Conservation (phyloP, 1,139 yeast genomes). For the Kodamaea ohmeri region DNA sequence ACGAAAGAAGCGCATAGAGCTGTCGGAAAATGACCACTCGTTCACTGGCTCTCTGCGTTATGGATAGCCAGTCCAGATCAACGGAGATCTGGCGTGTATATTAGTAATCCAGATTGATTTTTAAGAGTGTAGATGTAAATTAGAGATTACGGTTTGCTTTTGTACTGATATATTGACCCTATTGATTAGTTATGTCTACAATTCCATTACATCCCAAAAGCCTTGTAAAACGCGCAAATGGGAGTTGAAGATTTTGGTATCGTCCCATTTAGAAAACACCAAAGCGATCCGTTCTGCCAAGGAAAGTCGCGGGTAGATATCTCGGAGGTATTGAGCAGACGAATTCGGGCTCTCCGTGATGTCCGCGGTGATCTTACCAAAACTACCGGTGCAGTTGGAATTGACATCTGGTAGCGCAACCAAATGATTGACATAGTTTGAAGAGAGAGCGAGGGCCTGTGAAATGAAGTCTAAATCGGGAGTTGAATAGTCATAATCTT, state of each 20-base stretch:
- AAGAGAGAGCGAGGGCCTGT: slow-evolving; percentile 31
- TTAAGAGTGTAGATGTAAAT: background rate
- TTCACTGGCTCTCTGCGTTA: too few relatives aligned
- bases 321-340: slow-evolving; percentile 13
- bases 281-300: slow-evolving; percentile 24
- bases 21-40: too few relatives aligned
- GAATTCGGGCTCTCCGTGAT: slow-evolving; percentile 16
- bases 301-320: slow-evolving; percentile 16
- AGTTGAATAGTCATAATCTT: slow-evolving; percentile 43
- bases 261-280: slow-evolving; percentile 16
- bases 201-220: slow-evolving; percentile 9
- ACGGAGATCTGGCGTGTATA: slow-evolving; percentile 3
- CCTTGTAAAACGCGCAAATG: slow-evolving; percentile 12
- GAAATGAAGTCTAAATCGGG: slow-evolving; percentile 37
- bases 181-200: background rate
- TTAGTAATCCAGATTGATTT: background rate
- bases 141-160: background rate
- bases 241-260: slow-evolving; percentile 9
- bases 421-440: slow-evolving; percentile 28
- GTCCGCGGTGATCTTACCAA: slow-evolving; percentile 8
- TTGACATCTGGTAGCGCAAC: slow-evolving; percentile 28
- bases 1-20: background rate
- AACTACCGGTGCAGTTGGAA: slow-evolving; percentile 2
- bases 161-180: background rate
- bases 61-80: too few relatives aligned